Evolutionary conservation across 495 filamentous ascomycete species (phyloP), one percentile per base, ranked within the genome.

Genomic region (Stereocaulon alpinum): DNA sequence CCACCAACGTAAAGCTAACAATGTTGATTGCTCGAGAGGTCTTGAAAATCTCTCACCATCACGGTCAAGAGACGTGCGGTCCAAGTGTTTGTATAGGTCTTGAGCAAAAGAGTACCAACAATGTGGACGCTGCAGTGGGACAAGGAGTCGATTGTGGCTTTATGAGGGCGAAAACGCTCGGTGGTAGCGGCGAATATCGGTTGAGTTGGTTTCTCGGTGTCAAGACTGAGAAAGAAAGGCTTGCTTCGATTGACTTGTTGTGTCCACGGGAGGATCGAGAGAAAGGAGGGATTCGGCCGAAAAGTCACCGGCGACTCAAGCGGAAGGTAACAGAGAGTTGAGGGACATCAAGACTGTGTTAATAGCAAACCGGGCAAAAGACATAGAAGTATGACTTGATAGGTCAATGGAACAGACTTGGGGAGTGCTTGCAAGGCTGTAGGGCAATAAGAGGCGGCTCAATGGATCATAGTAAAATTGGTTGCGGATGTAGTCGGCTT

Each of bases 401-500:
- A 32, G 30, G 34, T 52, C n/a, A 32, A 20, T n/a, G 18, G 27
- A 52, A 5, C 27, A 7, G 7, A 1, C 27, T 34, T 24, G 24
- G 30, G 49, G 29, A 49, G n/a, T 20, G 18, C 2, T 52, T 52
- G 49, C 17, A 52, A 34, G 30, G 49, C 49, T 52, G 34, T 52
- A 30, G 27, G 27, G 22, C 24, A 10, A 50, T 3, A 49, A 30
- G n/a, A 52, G 49, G 49, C 49, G 29, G 15, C 34, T 52, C 29
- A 52, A 37, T 52, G 49, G 49, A 29, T 20, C 30, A 52, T 34
- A 34, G 2, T 17, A 32, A 52, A 52, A 52, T 52, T 37, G n/a
- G 49, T 52, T 52, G 49, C 49, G 49, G 49, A 37, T 52, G 49
- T 52, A 34, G 49, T 52, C 29, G 29, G 49, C 17, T 52, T 17